Evolutionary conservation across 768 basidiomycete genomes (phyloP).

Genomic region (Rhizopogon sp.): DNA sequence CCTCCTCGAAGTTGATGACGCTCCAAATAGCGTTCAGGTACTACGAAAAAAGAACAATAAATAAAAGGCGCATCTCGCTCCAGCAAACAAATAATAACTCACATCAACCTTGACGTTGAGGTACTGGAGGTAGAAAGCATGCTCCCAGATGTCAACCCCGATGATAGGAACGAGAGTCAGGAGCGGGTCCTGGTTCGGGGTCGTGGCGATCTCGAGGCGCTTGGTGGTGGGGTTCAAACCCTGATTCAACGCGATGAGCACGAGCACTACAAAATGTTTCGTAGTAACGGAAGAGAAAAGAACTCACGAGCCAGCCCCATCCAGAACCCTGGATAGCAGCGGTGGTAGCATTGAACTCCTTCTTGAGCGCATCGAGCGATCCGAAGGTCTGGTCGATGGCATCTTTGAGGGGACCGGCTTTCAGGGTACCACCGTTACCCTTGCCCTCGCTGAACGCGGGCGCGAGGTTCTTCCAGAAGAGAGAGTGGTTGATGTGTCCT

Average conservation of each 20-base stretch:
- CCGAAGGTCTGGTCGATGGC: slow-evolving; percentile 66
- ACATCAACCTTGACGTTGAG: slow-evolving; percentile 92
- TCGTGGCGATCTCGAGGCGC: slow-evolving; percentile 83
- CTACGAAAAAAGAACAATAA: slow-evolving; percentile 28
- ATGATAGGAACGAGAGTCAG: slow-evolving; percentile 74
- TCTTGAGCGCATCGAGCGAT: slow-evolving; percentile 63
- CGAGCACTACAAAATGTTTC: background rate
- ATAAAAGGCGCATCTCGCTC: background rate
- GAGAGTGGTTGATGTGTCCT: slow-evolving; percentile 92
- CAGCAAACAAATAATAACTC: slow-evolving; percentile 28
- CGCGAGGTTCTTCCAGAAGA: slow-evolving; percentile 95
- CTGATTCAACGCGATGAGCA: slow-evolving; percentile 27
- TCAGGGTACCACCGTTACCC: slow-evolving; percentile 56
- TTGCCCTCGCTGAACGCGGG: slow-evolving; percentile 49
- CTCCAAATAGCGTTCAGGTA: slow-evolving; percentile 77
- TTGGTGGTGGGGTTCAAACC: slow-evolving; percentile 64
- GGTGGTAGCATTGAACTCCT: slow-evolving; percentile 81
- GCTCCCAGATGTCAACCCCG: slow-evolving; percentile 95
- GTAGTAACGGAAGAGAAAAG: background rate
- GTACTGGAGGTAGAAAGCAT: slow-evolving; percentile 96
- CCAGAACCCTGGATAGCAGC: slow-evolving; percentile 89
- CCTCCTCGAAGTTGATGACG: slow-evolving; percentile 70
- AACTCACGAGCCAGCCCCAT: slow-evolving; percentile 93
- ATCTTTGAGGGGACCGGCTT: slow-evolving; percentile 58
- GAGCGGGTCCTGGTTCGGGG: slow-evolving; percentile 94